Evolutionary conservation across 1,139 yeast species (phyloP), one percentile per base, ranked within the genome.

Genomic region (Schwanniomyces etchellsii): DNA sequence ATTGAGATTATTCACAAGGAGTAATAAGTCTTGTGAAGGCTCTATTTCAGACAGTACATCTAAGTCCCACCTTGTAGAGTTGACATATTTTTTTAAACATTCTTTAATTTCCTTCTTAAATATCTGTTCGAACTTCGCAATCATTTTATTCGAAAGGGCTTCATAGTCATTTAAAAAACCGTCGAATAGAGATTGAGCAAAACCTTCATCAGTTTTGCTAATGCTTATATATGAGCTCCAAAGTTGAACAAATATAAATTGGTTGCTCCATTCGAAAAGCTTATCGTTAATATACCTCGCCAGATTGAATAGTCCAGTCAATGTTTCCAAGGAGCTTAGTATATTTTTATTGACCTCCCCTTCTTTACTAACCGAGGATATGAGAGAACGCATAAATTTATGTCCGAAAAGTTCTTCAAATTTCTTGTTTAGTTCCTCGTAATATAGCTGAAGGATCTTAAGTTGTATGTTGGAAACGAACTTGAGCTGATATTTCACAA

Each of bases 391-490:
- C 55, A 74, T 49, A 21, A 53, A 44, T 38, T 51, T 57, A 47
- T 47, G 57, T 32, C 50, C 53, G 38, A 64, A 69, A 31, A 60
- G 48, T 9, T 67, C 75, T 34, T 62, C 57, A 32, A 70, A 60
- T 11, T 74, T 62, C 26, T 63, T 64, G 14, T 60, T 50, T 13
- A 86, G 50, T 18, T 70, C 63, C 3, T 67, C 70, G 35, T 68
- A 67, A 47, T 83, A 88, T 24, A 60, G 60, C 34, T 81, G 81
- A 15, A 86, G 50, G 27, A 88, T 51, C 20, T 65, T 66, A 29
- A 86, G 54, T 48, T 86, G 95, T 22, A 86, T 77, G 16, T 75
- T 76, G 6, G 84, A 74, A 16, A 84, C 72, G 35, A 81, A 80
- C 44, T 75, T 71, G 33, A 84, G 60, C 45, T 86, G 85, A 45